These are phyloP conservation scores for Rosa rugosa DNA, from an alignment of 306 rosid genomes.

Conservation along the genomic window DNA sequence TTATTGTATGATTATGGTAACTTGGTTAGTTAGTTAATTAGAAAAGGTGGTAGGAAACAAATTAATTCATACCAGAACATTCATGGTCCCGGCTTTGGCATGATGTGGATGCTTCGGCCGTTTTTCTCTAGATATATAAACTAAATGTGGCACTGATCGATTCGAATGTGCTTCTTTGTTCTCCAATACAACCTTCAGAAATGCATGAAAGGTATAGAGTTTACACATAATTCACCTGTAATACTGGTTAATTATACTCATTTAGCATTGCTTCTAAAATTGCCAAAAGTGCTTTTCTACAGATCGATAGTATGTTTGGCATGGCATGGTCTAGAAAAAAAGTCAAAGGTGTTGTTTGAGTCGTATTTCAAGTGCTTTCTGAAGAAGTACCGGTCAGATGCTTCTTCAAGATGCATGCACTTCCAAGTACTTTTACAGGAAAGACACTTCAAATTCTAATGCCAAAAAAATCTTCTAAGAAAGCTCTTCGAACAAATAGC, in stretches of 20 bases:
- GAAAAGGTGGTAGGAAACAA: background rate
- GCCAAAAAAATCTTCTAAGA: background rate
- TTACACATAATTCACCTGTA: background rate
- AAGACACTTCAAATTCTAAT: background rate
- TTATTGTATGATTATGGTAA: background rate
- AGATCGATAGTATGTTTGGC: background rate
- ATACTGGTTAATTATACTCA: background rate
- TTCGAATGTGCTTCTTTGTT: constrained; percentile 32
- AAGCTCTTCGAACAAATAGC: background rate
- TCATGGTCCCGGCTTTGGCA: constrained; percentile 82
- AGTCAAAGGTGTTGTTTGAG: background rate
- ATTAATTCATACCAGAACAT: constrained; percentile 48
- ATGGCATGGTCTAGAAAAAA: background rate
- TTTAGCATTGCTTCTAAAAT: background rate
- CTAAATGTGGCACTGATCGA: constrained; percentile 44
- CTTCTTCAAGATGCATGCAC: background rate
- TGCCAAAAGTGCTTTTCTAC: background rate
- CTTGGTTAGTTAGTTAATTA: background rate
- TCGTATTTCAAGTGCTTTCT: background rate
- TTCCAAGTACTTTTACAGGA: background rate
- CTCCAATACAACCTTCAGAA: constrained; percentile 55
- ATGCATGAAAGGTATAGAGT: background rate
- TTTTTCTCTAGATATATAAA: constrained; percentile 68
- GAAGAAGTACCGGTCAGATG: background rate
- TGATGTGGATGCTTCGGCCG: constrained; percentile 48